Conservation (phyloP, 2,329 filamentous ascomycete species). For the Myotisia sp. region DNA sequence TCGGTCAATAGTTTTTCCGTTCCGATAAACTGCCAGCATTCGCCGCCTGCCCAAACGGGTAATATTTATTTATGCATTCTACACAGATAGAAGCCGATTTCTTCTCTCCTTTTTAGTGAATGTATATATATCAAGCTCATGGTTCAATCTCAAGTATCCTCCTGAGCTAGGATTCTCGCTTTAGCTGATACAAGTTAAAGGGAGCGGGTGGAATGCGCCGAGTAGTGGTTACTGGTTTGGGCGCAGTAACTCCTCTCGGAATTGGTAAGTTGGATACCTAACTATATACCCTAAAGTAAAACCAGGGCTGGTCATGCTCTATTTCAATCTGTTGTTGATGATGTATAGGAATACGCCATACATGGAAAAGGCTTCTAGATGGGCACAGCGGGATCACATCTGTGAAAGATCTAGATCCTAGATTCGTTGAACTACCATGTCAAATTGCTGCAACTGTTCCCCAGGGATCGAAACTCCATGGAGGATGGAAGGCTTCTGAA, state of each 20-base stretch:
- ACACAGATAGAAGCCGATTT: too few relatives aligned
- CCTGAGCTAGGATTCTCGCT: too few relatives aligned
- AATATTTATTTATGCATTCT: too few relatives aligned
- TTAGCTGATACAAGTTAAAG: background rate
- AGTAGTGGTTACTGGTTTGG: conserved; percentile 72
- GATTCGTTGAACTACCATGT: conserved; percentile 63
- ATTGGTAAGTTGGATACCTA: conserved; percentile 45
- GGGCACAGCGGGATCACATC: conserved; percentile 70
- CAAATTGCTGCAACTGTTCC: conserved; percentile 77
- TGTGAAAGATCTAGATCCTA: conserved; percentile 45
- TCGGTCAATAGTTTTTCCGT: too few relatives aligned
- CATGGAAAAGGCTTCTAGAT: conserved; percentile 69
- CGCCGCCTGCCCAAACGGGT: too few relatives aligned
- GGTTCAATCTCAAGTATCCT: too few relatives aligned
- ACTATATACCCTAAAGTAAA: background rate
- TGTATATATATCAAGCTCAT: too few relatives aligned
- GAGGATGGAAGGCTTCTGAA: conserved; percentile 31
- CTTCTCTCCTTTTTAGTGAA: too few relatives aligned
- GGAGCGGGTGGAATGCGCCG: conserved; percentile 34
- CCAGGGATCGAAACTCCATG: conserved; percentile 32
- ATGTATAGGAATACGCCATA: conserved; percentile 47
- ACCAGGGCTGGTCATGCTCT: too few relatives aligned
- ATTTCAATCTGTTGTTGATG: background rate
- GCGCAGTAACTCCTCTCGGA: conserved; percentile 69
- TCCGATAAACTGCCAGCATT: too few relatives aligned